phyloP scores from a whole-genome alignment of 2,329 filamentous ascomycete species.

The Curvularia hawaiiensis region DNA sequence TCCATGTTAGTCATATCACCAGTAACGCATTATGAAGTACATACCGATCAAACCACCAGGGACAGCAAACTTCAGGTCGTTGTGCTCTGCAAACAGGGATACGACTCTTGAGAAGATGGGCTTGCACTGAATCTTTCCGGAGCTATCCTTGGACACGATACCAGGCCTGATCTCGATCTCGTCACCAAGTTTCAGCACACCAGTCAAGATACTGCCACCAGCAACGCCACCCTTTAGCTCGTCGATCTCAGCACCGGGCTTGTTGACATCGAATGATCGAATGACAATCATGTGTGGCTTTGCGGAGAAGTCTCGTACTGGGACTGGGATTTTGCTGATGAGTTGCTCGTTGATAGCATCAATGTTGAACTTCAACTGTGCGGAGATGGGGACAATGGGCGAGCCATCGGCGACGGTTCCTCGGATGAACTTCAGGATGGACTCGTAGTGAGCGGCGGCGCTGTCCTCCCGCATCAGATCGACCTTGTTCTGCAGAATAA shows the following conservation, averaged over 20 bases:
- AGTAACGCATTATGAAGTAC: constrained; percentile 8
- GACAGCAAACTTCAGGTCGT: constrained; percentile 97
- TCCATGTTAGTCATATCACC: constrained; percentile 18
- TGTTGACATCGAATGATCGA: constrained; percentile 99
- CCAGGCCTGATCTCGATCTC: constrained; percentile 99
- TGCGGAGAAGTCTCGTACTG: constrained; percentile 84
- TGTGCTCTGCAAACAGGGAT: constrained; percentile 95
- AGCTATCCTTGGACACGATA: constrained; percentile 94
- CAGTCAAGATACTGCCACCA: constrained; percentile 94
- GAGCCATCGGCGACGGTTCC: constrained; percentile 95
- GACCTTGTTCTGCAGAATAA: constrained; percentile 99
- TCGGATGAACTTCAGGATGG: constrained; percentile 97
- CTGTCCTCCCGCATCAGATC: constrained; percentile 97
- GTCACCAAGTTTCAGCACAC: constrained; percentile 94
- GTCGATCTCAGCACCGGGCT: constrained; percentile 97
- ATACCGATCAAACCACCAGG: constrained; percentile 88
- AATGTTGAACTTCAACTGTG: constrained; percentile 99
- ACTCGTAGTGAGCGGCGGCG: constrained; percentile 92
- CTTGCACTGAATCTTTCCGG: constrained; percentile 92
- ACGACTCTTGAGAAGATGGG: constrained; percentile 97
- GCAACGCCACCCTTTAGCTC: constrained; percentile 98
- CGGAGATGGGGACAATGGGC: constrained; percentile 95
- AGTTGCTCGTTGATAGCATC: constrained; percentile 97
- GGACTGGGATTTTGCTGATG: constrained; percentile 92
- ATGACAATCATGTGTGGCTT: constrained; percentile 99